Conservation (phyloP, 2,329 filamentous ascomycete species). For the Thermomyces lanuginosus region DNA sequence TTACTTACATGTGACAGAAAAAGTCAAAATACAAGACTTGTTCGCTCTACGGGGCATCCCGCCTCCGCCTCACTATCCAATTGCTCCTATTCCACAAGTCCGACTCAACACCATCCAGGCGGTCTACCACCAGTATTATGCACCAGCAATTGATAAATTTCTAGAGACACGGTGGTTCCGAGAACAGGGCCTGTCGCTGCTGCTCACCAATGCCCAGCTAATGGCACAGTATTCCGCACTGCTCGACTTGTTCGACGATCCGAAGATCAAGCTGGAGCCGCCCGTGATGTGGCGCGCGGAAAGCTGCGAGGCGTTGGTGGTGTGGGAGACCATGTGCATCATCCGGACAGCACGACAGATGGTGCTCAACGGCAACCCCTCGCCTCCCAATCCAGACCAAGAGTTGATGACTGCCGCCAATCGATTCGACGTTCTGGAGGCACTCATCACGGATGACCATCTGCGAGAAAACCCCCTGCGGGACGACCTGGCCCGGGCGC, state of each 20-base stretch:
- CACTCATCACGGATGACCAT: constrained; percentile 56
- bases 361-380: constrained; percentile 18
- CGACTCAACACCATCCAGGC: constrained; percentile 51
- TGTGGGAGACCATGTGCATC: constrained; percentile 43
- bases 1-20: constrained; percentile 33
- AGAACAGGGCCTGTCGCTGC: constrained; percentile 34
- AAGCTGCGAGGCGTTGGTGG: constrained; percentile 42
- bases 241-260: constrained; percentile 33
- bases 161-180: constrained; percentile 76
- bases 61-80: constrained; percentile 39
- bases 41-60: constrained; percentile 47
- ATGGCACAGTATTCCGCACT: constrained; percentile 52
- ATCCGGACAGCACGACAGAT: constrained; percentile 29
- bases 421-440: constrained; percentile 59
- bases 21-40: constrained; percentile 58
- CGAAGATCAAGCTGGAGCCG: constrained; percentile 21
- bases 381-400: constrained; percentile 13
- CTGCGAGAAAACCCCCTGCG: constrained; percentile 37
- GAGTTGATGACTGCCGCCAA: constrained; percentile 47
- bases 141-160: constrained; percentile 54
- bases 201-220: constrained; percentile 42
- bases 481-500: constrained; percentile 24
- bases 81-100: constrained; percentile 28
- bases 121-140: constrained; percentile 62
- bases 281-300: constrained; percentile 24